These are phyloP conservation scores for Myotisia sp. DNA, from an alignment of 2,329 filamentous ascomycete species.

Conservation along the genomic window DNA sequence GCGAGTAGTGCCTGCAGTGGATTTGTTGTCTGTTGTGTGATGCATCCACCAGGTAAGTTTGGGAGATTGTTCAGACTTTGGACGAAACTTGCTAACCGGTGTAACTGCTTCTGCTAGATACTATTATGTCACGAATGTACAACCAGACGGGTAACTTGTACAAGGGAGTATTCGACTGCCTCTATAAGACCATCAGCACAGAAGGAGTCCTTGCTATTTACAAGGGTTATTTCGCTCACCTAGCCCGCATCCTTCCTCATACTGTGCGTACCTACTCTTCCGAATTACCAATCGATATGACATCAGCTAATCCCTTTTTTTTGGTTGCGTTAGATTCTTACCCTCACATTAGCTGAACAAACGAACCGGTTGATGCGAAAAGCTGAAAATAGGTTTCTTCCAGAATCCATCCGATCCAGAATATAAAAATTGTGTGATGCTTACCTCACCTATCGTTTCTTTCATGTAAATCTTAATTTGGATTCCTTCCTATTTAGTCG, in stretches of 20 bases:
- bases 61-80: slow-evolving; percentile 1
- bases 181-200: slow-evolving; percentile 77
- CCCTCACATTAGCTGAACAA: slow-evolving; percentile 85
- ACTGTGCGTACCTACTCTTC: slow-evolving; percentile 41
- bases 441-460: too few relatives aligned
- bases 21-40: slow-evolving; percentile 92
- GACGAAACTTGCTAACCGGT: slow-evolving; percentile 4
- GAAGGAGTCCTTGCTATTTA: slow-evolving; percentile 89
- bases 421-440: too few relatives aligned
- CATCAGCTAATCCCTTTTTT: too few relatives aligned
- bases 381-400: slow-evolving; percentile 50
- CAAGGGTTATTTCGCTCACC: slow-evolving; percentile 91
- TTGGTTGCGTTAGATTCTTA: slow-evolving; percentile 59
- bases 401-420: slow-evolving; percentile 33
- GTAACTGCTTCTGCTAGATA: slow-evolving; percentile 43
- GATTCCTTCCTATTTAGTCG: too few relatives aligned
- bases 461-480: not conserved
- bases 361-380: slow-evolving; percentile 83
- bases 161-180: slow-evolving; percentile 78
- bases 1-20: slow-evolving; percentile 79
- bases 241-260: slow-evolving; percentile 86
- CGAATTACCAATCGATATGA: slow-evolving; percentile 12
- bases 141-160: slow-evolving; percentile 99
- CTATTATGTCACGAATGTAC: slow-evolving; percentile 96
- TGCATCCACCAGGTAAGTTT: slow-evolving; percentile 85